phyloP scores from a whole-genome alignment of 805 yeast genomes.

The Alloascoidea africana region DNA sequence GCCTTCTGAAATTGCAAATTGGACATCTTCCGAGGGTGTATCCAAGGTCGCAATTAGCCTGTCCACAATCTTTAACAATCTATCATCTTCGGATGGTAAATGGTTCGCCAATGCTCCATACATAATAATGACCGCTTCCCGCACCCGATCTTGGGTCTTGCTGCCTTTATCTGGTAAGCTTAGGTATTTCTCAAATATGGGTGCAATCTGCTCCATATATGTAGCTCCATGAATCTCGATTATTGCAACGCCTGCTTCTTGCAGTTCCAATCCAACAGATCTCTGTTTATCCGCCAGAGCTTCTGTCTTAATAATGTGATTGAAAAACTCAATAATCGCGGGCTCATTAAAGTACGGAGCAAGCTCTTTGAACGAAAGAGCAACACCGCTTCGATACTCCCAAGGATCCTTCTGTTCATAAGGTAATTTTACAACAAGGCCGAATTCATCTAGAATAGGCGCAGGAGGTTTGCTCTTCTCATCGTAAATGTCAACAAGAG shows the following conservation, averaged over 20 bases:
- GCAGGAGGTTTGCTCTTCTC: constrained; percentile 57
- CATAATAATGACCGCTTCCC: constrained; percentile 69
- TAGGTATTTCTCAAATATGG: constrained; percentile 63
- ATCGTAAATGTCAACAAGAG: constrained; percentile 39
- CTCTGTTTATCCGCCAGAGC: constrained; percentile 66
- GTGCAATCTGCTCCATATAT: constrained; percentile 59
- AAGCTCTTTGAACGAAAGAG: constrained; percentile 44
- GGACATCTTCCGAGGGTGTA: constrained; percentile 84
- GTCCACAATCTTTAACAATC: constrained; percentile 49
- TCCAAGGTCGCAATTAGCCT: constrained; percentile 61
- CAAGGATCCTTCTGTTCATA: constrained; percentile 57
- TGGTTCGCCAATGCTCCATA: constrained; percentile 90
- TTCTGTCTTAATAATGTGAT: constrained; percentile 35
- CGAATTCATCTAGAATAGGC: constrained; percentile 67
- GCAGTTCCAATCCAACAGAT: constrained; percentile 65
- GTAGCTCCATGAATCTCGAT: constrained; percentile 50
- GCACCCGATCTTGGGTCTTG: constrained; percentile 41
- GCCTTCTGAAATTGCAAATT: constrained; percentile 74
- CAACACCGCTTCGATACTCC: constrained; percentile 77
- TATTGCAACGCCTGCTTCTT: constrained; percentile 75
- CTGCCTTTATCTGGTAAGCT: constrained; percentile 23
- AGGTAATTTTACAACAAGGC: constrained; percentile 52
- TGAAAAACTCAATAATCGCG: constrained; percentile 34
- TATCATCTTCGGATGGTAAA: constrained; percentile 45
- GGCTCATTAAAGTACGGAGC: constrained; percentile 26